These are phyloP conservation scores for Clonostachys chloroleuca DNA, from an alignment of 2,329 filamentous ascomycete genomes.

Conservation along the genomic window DNA sequence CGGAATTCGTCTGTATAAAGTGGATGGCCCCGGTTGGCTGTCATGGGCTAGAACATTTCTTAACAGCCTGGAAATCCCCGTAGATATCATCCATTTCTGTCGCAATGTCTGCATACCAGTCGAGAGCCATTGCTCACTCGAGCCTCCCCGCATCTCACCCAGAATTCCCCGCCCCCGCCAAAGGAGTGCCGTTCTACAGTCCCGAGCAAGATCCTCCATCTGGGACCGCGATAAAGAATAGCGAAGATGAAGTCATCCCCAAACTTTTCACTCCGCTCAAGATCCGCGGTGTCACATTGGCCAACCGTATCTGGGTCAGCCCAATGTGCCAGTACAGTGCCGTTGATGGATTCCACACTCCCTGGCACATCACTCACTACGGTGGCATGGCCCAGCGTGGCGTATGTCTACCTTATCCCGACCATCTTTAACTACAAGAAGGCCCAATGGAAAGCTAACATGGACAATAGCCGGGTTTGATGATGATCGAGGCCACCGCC, in stretches of 20 bases:
- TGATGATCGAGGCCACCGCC: constrained; percentile 2
- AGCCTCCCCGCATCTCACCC: no score
- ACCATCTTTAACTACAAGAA: not conserved
- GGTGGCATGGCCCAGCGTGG: constrained; percentile 67
- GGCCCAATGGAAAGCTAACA: constrained; percentile 10
- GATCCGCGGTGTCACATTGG: constrained; percentile 32
- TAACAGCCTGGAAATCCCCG: no score
- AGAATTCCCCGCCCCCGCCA: not conserved
- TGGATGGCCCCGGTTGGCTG: no score
- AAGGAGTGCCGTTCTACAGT: constrained; percentile 34
- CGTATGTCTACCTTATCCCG: constrained; percentile 13
- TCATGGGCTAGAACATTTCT: no score
- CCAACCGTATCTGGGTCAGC: constrained; percentile 34
- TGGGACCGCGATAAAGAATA: constrained; percentile 30
- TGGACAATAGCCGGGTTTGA: constrained; percentile 2
- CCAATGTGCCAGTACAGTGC: constrained; percentile 38
- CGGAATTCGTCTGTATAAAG: no score
- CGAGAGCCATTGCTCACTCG: no score
- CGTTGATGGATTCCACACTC: constrained; percentile 53
- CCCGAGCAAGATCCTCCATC: constrained; percentile 33
- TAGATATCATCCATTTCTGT: no score
- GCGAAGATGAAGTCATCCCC: constrained; percentile 36
- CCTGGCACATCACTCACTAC: constrained; percentile 67
- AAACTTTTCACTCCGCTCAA: constrained; percentile 38
- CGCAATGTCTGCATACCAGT: no score